Evolutionary conservation across 2,329 filamentous ascomycete genomes (phyloP).

Genomic region (Apiospora sp.): DNA sequence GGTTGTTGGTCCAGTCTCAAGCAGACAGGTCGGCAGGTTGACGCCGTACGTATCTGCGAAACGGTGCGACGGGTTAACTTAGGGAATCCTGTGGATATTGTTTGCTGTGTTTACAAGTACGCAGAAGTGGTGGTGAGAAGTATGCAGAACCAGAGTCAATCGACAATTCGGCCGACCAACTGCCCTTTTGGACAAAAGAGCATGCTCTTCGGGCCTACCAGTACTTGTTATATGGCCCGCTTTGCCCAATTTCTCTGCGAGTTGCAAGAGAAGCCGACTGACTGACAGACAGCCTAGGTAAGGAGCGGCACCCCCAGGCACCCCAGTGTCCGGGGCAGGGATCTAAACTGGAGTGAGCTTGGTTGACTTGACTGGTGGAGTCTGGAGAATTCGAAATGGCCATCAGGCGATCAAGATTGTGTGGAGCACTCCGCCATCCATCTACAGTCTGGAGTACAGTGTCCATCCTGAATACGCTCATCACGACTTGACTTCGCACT

Average conservation of each 20-base stretch:
- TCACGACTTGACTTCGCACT: slow-evolving; percentile 15
- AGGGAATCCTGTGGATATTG: neutral
- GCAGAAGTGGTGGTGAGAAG: slow-evolving; percentile 9
- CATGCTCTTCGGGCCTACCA: slow-evolving; percentile 24
- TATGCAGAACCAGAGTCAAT: slow-evolving; percentile 25
- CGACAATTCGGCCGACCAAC: slow-evolving; percentile 20
- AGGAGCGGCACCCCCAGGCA: slow-evolving; percentile 4
- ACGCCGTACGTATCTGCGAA: slow-evolving; percentile 13
- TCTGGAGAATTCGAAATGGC: slow-evolving; percentile 26
- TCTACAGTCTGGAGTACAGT: slow-evolving; percentile 19
- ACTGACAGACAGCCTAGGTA: slow-evolving; percentile 1
- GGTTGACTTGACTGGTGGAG: slow-evolving; percentile 37
- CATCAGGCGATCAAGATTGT: slow-evolving; percentile 25
- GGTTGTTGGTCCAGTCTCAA: slow-evolving; percentile 17
- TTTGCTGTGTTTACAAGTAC: slow-evolving; percentile 1
- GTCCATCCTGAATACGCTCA: slow-evolving; percentile 1
- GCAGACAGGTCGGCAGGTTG: slow-evolving; percentile 13
- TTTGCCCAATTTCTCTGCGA: slow-evolving; percentile 20
- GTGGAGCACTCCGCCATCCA: slow-evolving; percentile 19
- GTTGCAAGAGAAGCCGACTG: slow-evolving; percentile 20
- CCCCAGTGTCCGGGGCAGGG: slow-evolving; percentile 19
- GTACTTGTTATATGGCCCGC: slow-evolving; percentile 29
- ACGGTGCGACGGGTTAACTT: neutral
- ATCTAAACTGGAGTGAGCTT: neutral
- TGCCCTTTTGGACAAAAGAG: slow-evolving; percentile 21